Evolutionary conservation across 352 stramenopile species (phyloP).

Genomic region (Pythium rishiriense): DNA sequence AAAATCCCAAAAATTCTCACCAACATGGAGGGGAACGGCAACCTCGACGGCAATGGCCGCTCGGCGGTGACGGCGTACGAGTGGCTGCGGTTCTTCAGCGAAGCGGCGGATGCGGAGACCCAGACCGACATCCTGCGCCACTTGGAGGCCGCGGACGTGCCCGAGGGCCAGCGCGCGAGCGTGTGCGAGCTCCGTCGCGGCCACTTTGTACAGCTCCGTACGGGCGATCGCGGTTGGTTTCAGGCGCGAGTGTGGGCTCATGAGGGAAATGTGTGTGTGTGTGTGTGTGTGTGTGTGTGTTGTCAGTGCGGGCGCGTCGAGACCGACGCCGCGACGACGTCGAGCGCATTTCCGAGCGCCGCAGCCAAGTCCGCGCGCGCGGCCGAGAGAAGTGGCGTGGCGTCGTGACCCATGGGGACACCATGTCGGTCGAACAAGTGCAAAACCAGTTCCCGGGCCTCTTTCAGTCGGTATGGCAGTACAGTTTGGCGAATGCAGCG

Average conservation of each 20-base stretch:
- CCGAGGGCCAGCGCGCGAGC: slow-evolving; percentile 29
- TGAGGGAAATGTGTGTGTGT: too few species aligned
- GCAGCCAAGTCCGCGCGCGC: slow-evolving; percentile 37
- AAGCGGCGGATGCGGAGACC: slow-evolving; percentile 25
- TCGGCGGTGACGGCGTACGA: slow-evolving; percentile 24
- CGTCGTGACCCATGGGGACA: slow-evolving; percentile 17
- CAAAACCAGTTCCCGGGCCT: slow-evolving; percentile 42
- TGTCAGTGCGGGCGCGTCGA: slow-evolving; percentile 32
- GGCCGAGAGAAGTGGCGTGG: slow-evolving; percentile 39
- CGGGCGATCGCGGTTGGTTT: slow-evolving; percentile 1
- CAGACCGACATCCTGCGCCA: slow-evolving; percentile 44
- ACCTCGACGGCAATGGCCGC: not conserved
- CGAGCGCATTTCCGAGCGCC: slow-evolving; percentile 34
- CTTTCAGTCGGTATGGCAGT: slow-evolving; percentile 43
- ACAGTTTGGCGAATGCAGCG: too few species aligned
- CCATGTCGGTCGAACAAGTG: slow-evolving; percentile 37
- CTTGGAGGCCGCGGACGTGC: slow-evolving; percentile 27
- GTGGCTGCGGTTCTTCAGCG: slow-evolving; percentile 22
- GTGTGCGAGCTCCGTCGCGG: slow-evolving; percentile 39
- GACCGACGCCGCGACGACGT: slow-evolving; percentile 23
- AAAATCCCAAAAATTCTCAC: not conserved
- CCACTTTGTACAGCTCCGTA: slow-evolving; percentile 50
- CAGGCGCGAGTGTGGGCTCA: not conserved
- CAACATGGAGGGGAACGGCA: not conserved
- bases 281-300: not conserved